A percentile compares a stretch with the other conserved stretches of the same genome.
These are phyloP conservation scores for Scheffersomyces parashehatae DNA, from an alignment of 1,139 yeast genomes.

Conservation along the genomic window DNA sequence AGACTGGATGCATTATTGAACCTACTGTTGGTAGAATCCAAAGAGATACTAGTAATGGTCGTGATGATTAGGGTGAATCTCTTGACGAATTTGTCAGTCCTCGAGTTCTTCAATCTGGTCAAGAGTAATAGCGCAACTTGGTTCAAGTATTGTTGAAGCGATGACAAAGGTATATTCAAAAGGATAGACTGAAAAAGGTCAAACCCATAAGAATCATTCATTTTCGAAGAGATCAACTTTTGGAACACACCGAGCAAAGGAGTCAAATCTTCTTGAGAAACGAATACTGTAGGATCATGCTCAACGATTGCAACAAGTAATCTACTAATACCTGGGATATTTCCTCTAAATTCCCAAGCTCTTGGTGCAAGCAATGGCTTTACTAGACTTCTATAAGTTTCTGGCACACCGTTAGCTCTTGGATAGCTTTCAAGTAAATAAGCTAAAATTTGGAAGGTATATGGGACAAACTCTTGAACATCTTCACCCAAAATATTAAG, in stretches of 20 bases:
- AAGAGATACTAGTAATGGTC: conserved; percentile 43
- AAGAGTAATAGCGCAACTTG: conserved; percentile 76
- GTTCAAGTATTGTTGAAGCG: conserved; percentile 57
- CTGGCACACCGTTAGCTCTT: conserved; percentile 51
- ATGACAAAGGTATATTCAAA: conserved; percentile 51
- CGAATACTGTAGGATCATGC: conserved; percentile 58
- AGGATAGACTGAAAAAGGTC: conserved; percentile 77
- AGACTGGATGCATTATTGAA: conserved; percentile 15
- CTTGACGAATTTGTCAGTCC: conserved; percentile 80
- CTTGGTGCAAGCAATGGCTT: conserved; percentile 85
- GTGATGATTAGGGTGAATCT: conserved; percentile 69
- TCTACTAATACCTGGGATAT: conserved; percentile 89
- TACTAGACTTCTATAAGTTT: conserved; percentile 62
- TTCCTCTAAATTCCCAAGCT: conserved; percentile 92
- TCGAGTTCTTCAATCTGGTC: conserved; percentile 75
- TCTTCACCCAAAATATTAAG: conserved; percentile 74
- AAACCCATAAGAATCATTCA: conserved; percentile 79
- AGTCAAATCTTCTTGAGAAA: conserved; percentile 47
- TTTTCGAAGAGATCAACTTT: conserved; percentile 81
- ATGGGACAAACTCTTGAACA: conserved; percentile 92
- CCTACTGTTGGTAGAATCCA: conserved; percentile 23
- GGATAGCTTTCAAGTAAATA: conserved; percentile 71
- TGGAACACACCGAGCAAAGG: conserved; percentile 97
- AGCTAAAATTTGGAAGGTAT: conserved; percentile 85
- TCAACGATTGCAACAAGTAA: conserved; percentile 70